These are phyloP conservation scores for Laguncularia racemosa DNA, from an alignment of 345 rosid species.

Conservation along the genomic window DNA sequence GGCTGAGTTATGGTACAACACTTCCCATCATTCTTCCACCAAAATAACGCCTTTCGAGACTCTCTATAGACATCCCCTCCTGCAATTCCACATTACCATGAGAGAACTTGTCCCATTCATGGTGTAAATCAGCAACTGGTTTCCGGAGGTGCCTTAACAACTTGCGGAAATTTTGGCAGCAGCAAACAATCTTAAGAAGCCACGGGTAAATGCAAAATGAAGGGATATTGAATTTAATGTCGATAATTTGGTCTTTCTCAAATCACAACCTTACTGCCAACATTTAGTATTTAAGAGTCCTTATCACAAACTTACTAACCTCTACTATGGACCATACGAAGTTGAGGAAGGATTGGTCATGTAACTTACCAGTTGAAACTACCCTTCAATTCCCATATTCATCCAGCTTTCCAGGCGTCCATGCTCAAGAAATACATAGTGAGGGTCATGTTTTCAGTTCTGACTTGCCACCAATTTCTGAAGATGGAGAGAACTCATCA, in stretches of 20 bases:
- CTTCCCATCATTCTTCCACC: background rate
- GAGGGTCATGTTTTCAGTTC: background rate
- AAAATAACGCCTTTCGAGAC: background rate
- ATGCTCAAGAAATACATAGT: background rate
- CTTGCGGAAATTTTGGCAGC: no score
- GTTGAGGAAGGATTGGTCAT: background rate
- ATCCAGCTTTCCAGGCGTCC: background rate
- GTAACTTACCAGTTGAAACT: background rate
- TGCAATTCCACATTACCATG: background rate
- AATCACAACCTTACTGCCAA: no score
- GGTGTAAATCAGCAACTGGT: background rate
- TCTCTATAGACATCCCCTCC: background rate
- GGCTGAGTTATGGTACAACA: background rate
- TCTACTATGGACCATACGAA: background rate
- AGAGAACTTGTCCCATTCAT: background rate
- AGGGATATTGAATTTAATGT: no score
- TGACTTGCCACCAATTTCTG: no score
- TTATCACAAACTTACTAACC: no score
- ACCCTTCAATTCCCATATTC: background rate
- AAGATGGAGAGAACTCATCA: no score
- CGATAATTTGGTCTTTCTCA: no score
- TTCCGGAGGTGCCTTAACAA: background rate
- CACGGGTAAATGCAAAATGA: no score
- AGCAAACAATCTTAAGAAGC: no score
- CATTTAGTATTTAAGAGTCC: no score